Percentiles rank a stretch among this genome's conserved stretches.
phyloP scores from a whole-genome alignment of 2,329 filamentous ascomycete genomes.

The Pseudogymnoascus pannorum region DNA sequence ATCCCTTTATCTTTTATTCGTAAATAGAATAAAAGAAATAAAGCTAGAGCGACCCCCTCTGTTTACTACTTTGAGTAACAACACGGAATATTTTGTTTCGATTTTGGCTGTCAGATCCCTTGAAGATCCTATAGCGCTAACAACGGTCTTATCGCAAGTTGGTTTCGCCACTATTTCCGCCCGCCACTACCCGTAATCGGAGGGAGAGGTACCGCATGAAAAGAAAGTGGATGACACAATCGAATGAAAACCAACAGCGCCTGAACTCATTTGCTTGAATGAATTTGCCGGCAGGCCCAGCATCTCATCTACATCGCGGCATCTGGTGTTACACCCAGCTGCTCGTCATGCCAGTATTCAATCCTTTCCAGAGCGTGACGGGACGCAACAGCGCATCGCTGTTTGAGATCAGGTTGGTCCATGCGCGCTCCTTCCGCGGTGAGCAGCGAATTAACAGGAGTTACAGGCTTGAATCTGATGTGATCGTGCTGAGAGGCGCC shows the following conservation, averaged over 20 bases:
- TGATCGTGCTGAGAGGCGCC: slow-evolving; percentile 69
- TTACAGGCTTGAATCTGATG: slow-evolving; percentile 65
- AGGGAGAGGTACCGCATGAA: slow-evolving; percentile 1
- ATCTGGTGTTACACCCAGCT: neutral
- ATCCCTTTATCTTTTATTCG: neutral
- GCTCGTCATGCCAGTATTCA: slow-evolving; percentile 27
- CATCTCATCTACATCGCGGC: neutral
- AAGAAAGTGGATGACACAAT: slow-evolving; percentile 9
- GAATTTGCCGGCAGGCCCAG: neutral
- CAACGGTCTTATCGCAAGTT: neutral
- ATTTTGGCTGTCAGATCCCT: neutral
- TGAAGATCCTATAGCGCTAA: slow-evolving; percentile 2
- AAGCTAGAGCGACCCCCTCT: neutral
- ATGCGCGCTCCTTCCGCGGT: slow-evolving; percentile 7
- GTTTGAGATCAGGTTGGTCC: slow-evolving; percentile 31
- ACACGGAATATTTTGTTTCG: neutral
- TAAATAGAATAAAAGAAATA: neutral
- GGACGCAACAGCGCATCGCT: slow-evolving; percentile 28
- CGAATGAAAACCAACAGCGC: neutral
- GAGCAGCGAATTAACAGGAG: slow-evolving; percentile 12
- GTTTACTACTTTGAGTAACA: neutral
- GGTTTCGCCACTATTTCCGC: neutral
- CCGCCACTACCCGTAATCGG: slow-evolving; percentile 8
- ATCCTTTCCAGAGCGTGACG: slow-evolving; percentile 27
- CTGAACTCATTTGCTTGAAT: slow-evolving; percentile 1